Evolutionary conservation across 306 rosid genomes (phyloP).

Genomic region (Boehmeria nivea): DNA sequence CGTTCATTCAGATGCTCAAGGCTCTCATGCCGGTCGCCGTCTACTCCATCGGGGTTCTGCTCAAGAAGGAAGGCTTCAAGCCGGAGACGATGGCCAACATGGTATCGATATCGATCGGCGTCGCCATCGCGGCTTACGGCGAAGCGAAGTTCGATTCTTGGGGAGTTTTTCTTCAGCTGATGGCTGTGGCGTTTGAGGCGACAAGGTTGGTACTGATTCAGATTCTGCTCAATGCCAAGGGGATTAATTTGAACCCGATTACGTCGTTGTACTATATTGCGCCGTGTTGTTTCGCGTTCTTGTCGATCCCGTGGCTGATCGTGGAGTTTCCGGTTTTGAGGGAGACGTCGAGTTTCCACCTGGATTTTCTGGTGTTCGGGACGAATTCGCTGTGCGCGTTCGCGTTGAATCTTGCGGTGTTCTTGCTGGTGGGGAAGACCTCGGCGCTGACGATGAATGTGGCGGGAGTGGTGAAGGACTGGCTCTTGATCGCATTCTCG

Average conservation of each 20-base stretch:
- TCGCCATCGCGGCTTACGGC: constrained; percentile 84
- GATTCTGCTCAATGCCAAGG: constrained; percentile 73
- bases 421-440: constrained; percentile 88
- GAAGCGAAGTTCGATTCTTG: constrained; percentile 68
- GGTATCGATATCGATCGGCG: constrained; percentile 84
- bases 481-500: constrained; percentile 91
- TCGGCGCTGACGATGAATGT: constrained; percentile 98
- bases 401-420: constrained; percentile 83
- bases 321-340: constrained; percentile 75
- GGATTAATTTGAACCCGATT: constrained; percentile 79
- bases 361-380: constrained; percentile 65
- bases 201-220: constrained; percentile 81
- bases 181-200: constrained; percentile 89
- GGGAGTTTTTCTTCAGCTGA: constrained; percentile 72
- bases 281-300: constrained; percentile 75
- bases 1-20: constrained; percentile 93
- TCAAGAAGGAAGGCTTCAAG: constrained; percentile 64
- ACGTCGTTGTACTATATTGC: constrained; percentile 96
- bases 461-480: constrained; percentile 95
- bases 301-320: constrained; percentile 72
- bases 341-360: constrained; percentile 65
- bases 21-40: constrained; percentile 97
- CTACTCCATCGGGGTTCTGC: constrained; percentile 61
- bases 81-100: constrained; percentile 73
- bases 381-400: constrained; percentile 77